Conservation (phyloP, 139 green algal genomes). For the Yamagishiella unicocca region DNA sequence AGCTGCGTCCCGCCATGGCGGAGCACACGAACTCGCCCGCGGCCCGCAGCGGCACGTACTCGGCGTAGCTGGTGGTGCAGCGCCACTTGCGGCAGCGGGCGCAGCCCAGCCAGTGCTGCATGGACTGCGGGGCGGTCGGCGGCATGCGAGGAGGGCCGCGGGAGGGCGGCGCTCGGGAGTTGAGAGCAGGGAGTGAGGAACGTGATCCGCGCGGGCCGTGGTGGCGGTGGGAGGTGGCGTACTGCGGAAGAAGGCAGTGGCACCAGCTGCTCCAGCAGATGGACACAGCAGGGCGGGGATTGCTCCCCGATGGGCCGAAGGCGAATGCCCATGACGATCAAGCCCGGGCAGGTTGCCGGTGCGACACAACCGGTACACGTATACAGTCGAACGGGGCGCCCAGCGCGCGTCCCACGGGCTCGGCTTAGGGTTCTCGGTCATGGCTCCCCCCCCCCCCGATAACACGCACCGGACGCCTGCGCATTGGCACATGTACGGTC, state of each 20-base stretch:
- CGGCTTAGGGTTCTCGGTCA: too few species aligned
- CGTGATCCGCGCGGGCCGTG: neutral
- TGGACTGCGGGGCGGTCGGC: neutral
- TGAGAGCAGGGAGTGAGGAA: neutral
- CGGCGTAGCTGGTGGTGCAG: neutral
- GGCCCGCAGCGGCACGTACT: neutral
- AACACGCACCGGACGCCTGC: neutral
- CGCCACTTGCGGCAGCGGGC: slow-evolving; percentile 26
- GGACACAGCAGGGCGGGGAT: neutral
- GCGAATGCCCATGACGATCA: neutral
- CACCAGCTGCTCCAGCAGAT: neutral
- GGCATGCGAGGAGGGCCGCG: neutral
- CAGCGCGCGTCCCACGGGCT: too few species aligned
- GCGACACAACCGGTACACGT: neutral
- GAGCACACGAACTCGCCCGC: neutral
- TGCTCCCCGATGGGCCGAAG: neutral
- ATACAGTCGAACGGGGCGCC: neutral
- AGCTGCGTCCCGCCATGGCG: neutral
- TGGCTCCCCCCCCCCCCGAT: too few species aligned
- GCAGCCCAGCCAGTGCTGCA: slow-evolving; percentile 33
- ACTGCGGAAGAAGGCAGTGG: neutral
- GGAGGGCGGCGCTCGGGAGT: neutral
- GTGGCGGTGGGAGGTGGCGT: neutral
- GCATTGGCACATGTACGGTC: neutral
- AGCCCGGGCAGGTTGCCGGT: neutral